Percentiles rank a stretch among this genome's conserved stretches.
phyloP scores from a whole-genome alignment of 2,329 filamentous ascomycete genomes.

The Geoglossum cookeanum region DNA sequence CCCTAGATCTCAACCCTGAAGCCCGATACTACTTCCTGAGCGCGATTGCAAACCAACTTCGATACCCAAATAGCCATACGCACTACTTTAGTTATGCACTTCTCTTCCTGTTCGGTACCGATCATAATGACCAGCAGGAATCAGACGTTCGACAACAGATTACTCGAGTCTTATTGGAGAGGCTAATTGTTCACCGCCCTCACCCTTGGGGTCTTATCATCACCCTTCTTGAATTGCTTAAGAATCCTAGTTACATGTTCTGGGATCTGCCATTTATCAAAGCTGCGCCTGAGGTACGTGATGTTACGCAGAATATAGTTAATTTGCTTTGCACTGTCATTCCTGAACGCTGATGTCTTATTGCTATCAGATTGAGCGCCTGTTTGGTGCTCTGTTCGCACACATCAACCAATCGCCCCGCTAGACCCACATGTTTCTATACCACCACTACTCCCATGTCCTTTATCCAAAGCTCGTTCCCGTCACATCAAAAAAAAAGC shows the following conservation, averaged over 20 bases:
- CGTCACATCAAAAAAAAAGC: neutral
- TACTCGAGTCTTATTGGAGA: constrained; percentile 70
- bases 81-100: constrained; percentile 81
- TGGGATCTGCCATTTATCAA: constrained; percentile 90
- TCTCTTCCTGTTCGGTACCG: constrained; percentile 65
- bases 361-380: constrained; percentile 23
- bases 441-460: neutral
- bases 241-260: constrained; percentile 80
- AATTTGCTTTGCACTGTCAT: neutral
- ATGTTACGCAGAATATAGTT: neutral
- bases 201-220: constrained; percentile 92
- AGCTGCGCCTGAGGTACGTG: constrained; percentile 59
- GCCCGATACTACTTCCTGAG: constrained; percentile 68
- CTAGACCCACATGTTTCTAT: neutral
- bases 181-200: constrained; percentile 71
- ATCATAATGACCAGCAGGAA: constrained; percentile 52
- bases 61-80: constrained; percentile 75
- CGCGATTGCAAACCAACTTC: constrained; percentile 78
- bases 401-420: constrained; percentile 21
- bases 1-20: constrained; percentile 56
- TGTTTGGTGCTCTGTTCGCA: constrained; percentile 27
- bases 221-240: constrained; percentile 72
- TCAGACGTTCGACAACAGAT: constrained; percentile 77
- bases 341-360: constrained; percentile 9
- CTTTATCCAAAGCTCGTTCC: neutral